Base-by-base conservation (phyloP, 2,329 filamentous ascomycete species). In the Fusarium torreyae region DNA sequence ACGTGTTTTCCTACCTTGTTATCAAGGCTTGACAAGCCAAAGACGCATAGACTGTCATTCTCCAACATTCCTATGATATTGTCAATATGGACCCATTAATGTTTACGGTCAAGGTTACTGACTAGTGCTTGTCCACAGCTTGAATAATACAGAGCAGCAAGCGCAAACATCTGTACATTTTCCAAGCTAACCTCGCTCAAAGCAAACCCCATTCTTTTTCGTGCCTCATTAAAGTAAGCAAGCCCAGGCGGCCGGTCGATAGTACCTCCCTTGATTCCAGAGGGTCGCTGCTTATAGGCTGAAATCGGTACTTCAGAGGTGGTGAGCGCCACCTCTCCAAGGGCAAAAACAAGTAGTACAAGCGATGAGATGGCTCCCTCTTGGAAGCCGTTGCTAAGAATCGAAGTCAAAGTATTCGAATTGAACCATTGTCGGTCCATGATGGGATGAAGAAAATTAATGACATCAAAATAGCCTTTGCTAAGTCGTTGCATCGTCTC, bases 221-320 rank as follows among this genome's bases (percentile, higher is more conserved):
- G 82, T 17, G 87, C 88, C 75, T 90, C 88, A 66, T 90, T 90
- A 77, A 90, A 90, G 36, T 89, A 81, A 2, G 82, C 81, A 4
- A 90, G 74, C 1, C 88, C 88, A 0, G 88, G 88, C 3, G 88
- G 88, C 18, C 79, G 79, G 15, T 81, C 79, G 4, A 76, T 69
- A 3, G 83, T 81, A 2, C 86, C 86, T 14, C 87, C 87, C 40
- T 83, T 83, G 24, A 89, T 78, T 4, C 87, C 86, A 69, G 86
- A 87, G 2, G 81, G 75, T 2, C 81, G 80, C 14, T 83, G 82
- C 39, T 84, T 81, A 52, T 81, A 77, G 7, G 77, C 72, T 46
- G 80, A 78, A 40, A 87, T 77, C 5, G 87, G 82, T 17, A 77
- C 74, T 15, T 85, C 86, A 6, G 81, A 77, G 8, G 83, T 85